phyloP scores from a whole-genome alignment of 257 asterid genomes.

The Solanum piurae region DNA sequence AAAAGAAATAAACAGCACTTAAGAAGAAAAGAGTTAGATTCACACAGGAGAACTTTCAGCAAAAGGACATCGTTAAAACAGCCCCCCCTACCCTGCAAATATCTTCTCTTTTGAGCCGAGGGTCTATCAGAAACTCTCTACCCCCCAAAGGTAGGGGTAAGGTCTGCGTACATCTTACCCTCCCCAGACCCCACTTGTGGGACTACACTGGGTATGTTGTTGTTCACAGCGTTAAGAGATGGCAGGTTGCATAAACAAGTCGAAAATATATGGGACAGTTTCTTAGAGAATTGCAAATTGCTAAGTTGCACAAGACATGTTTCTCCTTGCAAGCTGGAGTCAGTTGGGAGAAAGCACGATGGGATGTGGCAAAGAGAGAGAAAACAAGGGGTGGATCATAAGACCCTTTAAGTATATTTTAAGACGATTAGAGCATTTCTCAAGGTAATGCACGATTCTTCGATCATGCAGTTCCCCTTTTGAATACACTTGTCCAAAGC shows the following conservation, averaged over 20 bases:
- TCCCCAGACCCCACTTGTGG: background rate
- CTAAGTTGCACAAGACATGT: background rate
- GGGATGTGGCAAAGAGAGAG: background rate
- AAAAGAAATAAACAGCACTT: background rate
- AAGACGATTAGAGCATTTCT: background rate
- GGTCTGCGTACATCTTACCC: background rate
- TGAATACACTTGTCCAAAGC: background rate
- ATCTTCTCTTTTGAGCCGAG: background rate
- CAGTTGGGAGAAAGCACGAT: background rate
- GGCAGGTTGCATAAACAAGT: background rate
- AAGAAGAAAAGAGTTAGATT: background rate
- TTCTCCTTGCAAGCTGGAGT: background rate
- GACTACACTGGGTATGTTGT: background rate
- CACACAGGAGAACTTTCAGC: background rate
- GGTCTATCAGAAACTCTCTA: background rate
- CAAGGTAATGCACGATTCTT: background rate
- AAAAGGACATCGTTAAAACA: background rate
- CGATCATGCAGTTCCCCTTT: background rate
- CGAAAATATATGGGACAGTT: background rate
- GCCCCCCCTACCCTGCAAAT: background rate
- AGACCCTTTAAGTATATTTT: background rate
- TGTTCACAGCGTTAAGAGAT: background rate
- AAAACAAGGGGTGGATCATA: background rate
- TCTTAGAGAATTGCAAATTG: background rate
- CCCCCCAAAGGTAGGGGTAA: background rate